Evolutionary conservation across 2,329 filamentous ascomycete genomes (phyloP).

Genomic region (Colletotrichum lini): DNA sequence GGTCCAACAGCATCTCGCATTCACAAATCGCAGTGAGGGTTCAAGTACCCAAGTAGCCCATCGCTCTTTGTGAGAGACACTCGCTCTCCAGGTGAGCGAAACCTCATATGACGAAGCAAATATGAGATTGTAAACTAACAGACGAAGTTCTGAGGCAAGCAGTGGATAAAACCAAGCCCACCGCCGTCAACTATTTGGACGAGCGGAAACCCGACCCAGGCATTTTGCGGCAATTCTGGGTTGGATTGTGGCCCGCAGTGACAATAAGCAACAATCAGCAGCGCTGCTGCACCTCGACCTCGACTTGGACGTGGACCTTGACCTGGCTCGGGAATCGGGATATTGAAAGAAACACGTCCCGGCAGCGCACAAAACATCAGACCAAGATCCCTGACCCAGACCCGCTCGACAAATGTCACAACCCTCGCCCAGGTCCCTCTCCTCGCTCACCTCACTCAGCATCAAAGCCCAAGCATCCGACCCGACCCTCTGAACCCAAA

Average conservation of each 20-base stretch:
- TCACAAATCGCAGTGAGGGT: background rate
- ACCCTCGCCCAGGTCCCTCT: slow-evolving; percentile 13
- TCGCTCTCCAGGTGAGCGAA: slow-evolving; percentile 29
- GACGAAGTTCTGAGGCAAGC: background rate
- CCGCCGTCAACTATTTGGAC: background rate
- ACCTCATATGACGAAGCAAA: slow-evolving; percentile 27
- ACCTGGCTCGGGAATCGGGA: slow-evolving; percentile 3
- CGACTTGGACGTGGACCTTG: background rate
- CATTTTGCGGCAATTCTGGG: background rate
- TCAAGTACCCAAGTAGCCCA: too few species aligned
- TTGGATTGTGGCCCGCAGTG: background rate
- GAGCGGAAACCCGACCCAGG: background rate
- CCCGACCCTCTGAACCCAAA: slow-evolving; percentile 11
- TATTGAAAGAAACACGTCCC: slow-evolving; percentile 13
- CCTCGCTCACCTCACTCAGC: slow-evolving; percentile 9
- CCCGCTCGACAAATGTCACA: slow-evolving; percentile 17
- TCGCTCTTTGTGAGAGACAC: background rate
- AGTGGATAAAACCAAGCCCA: background rate
- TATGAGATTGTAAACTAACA: slow-evolving; percentile 14
- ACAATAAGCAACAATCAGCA: slow-evolving; percentile 24
- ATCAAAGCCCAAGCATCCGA: slow-evolving; percentile 15
- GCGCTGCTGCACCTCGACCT: too few species aligned
- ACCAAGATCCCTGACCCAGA: slow-evolving; percentile 20
- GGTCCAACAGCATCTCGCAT: background rate
- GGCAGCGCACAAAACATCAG: slow-evolving; percentile 12